A percentile compares a stretch with the other conserved stretches of the same genome.
These are phyloP conservation scores for Tinospora cordifolia DNA, from an alignment of 164 flowering plant species.

Conservation along the genomic window DNA sequence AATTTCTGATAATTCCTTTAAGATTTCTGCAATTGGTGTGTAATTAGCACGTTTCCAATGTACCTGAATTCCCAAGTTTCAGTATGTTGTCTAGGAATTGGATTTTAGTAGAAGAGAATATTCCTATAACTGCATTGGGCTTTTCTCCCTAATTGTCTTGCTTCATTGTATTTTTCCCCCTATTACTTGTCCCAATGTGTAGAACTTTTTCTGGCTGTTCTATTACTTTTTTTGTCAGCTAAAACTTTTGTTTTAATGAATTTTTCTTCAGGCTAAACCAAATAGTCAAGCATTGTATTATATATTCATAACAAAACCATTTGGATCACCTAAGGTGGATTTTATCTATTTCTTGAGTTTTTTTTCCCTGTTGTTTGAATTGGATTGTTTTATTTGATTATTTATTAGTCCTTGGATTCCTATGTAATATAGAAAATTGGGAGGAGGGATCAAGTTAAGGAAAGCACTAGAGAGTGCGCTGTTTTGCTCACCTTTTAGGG, in stretches of 20 bases:
- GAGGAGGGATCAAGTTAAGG: slow-evolving; percentile 7
- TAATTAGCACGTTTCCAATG: too few species aligned
- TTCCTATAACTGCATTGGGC: not conserved
- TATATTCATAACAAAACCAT: too few species aligned
- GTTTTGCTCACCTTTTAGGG: slow-evolving; percentile 8
- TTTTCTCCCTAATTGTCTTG: not conserved
- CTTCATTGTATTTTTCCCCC: not conserved
- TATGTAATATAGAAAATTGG: not conserved
- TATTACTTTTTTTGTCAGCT: not conserved
- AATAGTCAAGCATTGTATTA: not conserved
- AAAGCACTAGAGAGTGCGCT: slow-evolving; percentile 11
- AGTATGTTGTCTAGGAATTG: not conserved
- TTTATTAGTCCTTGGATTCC: not conserved
- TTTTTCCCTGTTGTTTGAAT: not conserved
- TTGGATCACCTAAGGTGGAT: not conserved
- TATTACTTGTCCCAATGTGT: not conserved
- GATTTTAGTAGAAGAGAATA: not conserved
- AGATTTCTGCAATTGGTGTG: too few species aligned
- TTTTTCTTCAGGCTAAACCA: not conserved
- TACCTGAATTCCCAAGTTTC: not conserved
- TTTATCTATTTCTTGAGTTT: not conserved
- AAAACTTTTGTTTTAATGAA: not conserved
- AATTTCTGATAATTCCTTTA: too few species aligned
- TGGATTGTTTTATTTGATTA: too few species aligned
- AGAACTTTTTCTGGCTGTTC: not conserved